phyloP scores from a whole-genome alignment of 345 rosid genomes.

The Garcia nutans region DNA sequence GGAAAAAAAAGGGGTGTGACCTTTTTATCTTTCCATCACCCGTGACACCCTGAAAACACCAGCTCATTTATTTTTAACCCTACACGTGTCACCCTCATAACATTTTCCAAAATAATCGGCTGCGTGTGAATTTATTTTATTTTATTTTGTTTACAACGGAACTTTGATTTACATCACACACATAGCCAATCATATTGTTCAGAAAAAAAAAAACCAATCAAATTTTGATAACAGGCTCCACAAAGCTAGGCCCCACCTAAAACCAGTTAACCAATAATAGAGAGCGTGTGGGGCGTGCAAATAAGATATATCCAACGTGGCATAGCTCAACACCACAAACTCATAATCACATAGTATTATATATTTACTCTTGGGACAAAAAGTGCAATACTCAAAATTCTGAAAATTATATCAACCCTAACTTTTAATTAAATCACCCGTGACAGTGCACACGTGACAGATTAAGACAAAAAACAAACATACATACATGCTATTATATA shows the following conservation, averaged over 20 bases:
- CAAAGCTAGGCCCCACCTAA: background rate
- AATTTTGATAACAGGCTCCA: background rate
- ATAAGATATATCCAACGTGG: slow-evolving; percentile 22
- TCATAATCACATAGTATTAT: background rate
- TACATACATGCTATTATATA: no score
- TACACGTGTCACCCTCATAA: slow-evolving; percentile 43
- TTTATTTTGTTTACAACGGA: background rate
- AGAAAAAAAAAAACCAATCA: no score
- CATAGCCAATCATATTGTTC: no score
- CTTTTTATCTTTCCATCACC: slow-evolving; percentile 24
- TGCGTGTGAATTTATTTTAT: slow-evolving; percentile 30
- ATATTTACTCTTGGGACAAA: background rate
- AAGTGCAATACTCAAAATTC: slow-evolving; percentile 18
- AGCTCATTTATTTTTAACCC: slow-evolving; percentile 53
- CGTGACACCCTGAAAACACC: slow-evolving; percentile 44
- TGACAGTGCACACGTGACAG: slow-evolving; percentile 41
- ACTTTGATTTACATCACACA: background rate
- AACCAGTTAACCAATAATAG: background rate
- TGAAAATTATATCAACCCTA: background rate
- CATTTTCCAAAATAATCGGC: background rate
- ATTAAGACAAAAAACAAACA: slow-evolving; percentile 25
- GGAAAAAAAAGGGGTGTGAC: no score
- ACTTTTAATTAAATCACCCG: slow-evolving; percentile 29
- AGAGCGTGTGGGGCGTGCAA: slow-evolving; percentile 15
- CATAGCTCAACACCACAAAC: slow-evolving; percentile 30